Evolutionary conservation across 306 rosid species (phyloP).

Genomic region (Cicer cuneatum): DNA sequence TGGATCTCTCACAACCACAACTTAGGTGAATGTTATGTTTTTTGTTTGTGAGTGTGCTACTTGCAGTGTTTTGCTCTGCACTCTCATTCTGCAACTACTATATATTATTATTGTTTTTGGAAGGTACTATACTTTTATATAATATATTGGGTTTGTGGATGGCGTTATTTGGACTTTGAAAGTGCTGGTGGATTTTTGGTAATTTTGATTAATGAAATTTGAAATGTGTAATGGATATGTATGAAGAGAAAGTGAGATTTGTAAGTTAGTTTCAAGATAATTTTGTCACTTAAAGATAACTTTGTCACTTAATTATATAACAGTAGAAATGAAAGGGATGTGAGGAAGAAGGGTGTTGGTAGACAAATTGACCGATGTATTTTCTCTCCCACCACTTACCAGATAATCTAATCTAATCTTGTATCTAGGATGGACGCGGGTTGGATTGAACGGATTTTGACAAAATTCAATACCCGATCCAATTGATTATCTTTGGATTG

Average conservation of each 20-base stretch:
- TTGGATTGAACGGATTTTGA: too few species aligned
- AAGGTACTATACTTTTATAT: background rate
- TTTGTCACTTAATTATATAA: conserved; percentile 26
- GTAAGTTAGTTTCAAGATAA: background rate
- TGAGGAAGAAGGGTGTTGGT: conserved; percentile 43
- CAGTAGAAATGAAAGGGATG: conserved; percentile 50
- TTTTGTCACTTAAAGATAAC: conserved; percentile 19
- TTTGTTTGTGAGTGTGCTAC: conserved; percentile 59
- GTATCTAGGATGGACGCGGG: too few species aligned
- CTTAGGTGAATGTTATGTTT: conserved; percentile 49
- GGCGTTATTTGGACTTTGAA: conserved; percentile 52
- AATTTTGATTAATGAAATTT: background rate
- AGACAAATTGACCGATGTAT: conserved; percentile 43
- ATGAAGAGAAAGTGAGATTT: background rate
- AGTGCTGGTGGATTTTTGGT: conserved; percentile 42
- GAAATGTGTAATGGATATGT: conserved; percentile 39
- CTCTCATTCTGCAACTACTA: conserved; percentile 11
- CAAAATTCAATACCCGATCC: too few species aligned
- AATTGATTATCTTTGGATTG: too few species aligned
- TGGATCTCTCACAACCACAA: conserved; percentile 71
- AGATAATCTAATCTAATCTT: conserved; percentile 47
- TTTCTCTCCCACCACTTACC: background rate
- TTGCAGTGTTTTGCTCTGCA: conserved; percentile 44
- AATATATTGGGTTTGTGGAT: conserved; percentile 60
- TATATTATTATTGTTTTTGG: background rate